Evolutionary conservation across 2,329 filamentous ascomycete genomes (phyloP).

Genomic region (Magnaporthiopsis poae): DNA sequence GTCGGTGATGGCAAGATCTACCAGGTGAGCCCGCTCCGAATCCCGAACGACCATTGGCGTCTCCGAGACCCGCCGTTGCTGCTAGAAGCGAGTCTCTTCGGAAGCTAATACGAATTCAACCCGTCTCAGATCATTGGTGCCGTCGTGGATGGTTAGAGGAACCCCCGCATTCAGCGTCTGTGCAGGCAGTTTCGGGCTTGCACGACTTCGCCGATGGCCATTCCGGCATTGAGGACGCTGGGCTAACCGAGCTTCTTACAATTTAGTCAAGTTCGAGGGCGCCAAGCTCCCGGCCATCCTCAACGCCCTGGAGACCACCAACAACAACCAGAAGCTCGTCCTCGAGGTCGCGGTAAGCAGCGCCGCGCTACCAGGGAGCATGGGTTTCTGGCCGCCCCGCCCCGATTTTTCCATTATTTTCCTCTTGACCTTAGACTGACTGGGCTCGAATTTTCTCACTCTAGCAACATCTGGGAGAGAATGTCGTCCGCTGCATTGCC

Average conservation of each 20-base stretch:
- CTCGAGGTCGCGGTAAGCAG: slow-evolving; percentile 84
- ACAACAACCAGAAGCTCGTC: slow-evolving; percentile 87
- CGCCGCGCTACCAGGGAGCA: not conserved
- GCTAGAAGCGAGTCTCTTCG: not conserved
- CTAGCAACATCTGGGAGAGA: slow-evolving; percentile 98
- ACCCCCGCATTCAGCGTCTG: not conserved
- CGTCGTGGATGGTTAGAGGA: slow-evolving; percentile 81
- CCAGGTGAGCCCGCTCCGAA: slow-evolving; percentile 38
- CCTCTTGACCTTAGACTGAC: slow-evolving; percentile 5
- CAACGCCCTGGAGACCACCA: slow-evolving; percentile 86
- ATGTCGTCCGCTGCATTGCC: slow-evolving; percentile 98
- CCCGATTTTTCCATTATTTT: slow-evolving; percentile 8
- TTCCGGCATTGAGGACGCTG: not conserved
- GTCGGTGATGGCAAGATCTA: slow-evolving; percentile 59
- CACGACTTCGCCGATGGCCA: not conserved
- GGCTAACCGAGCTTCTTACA: slow-evolving; percentile 8
- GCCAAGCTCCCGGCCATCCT: slow-evolving; percentile 93
- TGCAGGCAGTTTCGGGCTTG: not conserved
- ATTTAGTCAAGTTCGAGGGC: slow-evolving; percentile 85
- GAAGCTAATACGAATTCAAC: slow-evolving; percentile 22
- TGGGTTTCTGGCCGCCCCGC: not conserved
- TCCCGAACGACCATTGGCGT: not conserved
- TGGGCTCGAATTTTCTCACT: slow-evolving; percentile 13
- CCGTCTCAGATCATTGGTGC: slow-evolving; percentile 83
- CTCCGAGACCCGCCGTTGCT: not conserved